Evolutionary conservation across 805 yeast species (phyloP).

Genomic region (Saccharomycopsis fodiens): DNA sequence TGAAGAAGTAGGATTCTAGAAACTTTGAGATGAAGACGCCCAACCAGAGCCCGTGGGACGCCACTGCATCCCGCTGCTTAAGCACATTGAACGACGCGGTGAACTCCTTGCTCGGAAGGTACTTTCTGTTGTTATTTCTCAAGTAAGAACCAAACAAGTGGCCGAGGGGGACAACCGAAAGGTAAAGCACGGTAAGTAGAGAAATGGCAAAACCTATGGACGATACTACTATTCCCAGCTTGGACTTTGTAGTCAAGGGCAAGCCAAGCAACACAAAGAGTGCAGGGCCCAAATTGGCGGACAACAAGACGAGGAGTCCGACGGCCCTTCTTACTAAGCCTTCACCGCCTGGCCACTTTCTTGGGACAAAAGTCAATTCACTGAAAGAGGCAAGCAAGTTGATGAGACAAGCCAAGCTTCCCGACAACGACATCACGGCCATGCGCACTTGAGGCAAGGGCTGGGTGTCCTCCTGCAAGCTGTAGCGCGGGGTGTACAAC

Average conservation of each 20-base stretch:
- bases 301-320: slow-evolving; percentile 35
- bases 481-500: slow-evolving; percentile 53
- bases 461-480: slow-evolving; percentile 44
- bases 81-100: slow-evolving; percentile 52
- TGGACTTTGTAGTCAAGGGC: slow-evolving; percentile 29
- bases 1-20: slow-evolving; percentile 69
- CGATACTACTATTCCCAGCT: slow-evolving; percentile 37
- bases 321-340: slow-evolving; percentile 44
- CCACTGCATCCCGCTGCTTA: slow-evolving; percentile 43
- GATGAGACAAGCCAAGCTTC: slow-evolving; percentile 50
- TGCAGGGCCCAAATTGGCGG: slow-evolving; percentile 43
- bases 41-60: slow-evolving; percentile 65
- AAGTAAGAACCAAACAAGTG: slow-evolving; percentile 40
- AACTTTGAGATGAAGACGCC: slow-evolving; percentile 62
- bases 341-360: slow-evolving; percentile 66
- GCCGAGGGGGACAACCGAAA: slow-evolving; percentile 57
- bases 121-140: slow-evolving; percentile 31
- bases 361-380: slow-evolving; percentile 60
- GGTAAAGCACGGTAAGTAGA: slow-evolving; percentile 43
- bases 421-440: slow-evolving; percentile 60
- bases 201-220: slow-evolving; percentile 52
- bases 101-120: slow-evolving; percentile 47
- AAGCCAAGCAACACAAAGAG: slow-evolving; percentile 37
- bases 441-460: slow-evolving; percentile 52
- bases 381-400: slow-evolving; percentile 48